Evolutionary conservation across 2,329 filamentous ascomycete genomes (phyloP), one percentile per base, ranked within the genome.

Genomic region (Xylariaceae sp.): DNA sequence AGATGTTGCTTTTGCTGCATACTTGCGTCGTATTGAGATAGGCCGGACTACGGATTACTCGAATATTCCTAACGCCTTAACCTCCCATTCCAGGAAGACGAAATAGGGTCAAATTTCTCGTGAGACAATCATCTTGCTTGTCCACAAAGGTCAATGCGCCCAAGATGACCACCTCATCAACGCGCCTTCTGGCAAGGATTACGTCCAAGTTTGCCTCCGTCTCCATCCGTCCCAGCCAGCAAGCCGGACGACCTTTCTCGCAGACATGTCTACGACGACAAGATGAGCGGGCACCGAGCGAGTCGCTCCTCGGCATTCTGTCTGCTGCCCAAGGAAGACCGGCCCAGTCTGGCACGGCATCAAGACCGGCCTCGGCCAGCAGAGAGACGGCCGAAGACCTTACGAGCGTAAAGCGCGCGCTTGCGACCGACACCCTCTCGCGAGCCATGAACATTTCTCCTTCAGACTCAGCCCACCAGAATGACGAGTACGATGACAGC

Each of bases 141-240:
- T 23, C 35, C 56, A 42, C 37, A 51, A 11, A 50, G 51, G 7
- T 61, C 57, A 48, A 74, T 73, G 69, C 64, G 56, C 64, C 67
- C 66, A 72, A 67, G 55, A 82, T 82, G 79, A 80, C 74, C 62
- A 76, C 73, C 55, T 69, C 75, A 67, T 71, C 77, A 65, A 74
- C 72, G 67, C 75, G 78, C 73, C 71, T 77, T 45, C 66, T 77
- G 72, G 77, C 75, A 67, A 75, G 74, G 62, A 69, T 74, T 52
- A 65, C 76, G 61, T 70, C 74, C 48, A 72, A 75, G 62, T 56
- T 71, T 60, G 60, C 66, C 57, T 58, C 58, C 64, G 52, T 64
- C 61, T 54, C 56, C 58, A 39, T 48, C 39, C 62, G 61, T 45
- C 64, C 66, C 63, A 65, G 66, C 49, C 61, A 65, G 54, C 68